These are phyloP conservation scores for Pythium phragmiticola DNA, from an alignment of 352 stramenopile genomes.

Conservation along the genomic window DNA sequence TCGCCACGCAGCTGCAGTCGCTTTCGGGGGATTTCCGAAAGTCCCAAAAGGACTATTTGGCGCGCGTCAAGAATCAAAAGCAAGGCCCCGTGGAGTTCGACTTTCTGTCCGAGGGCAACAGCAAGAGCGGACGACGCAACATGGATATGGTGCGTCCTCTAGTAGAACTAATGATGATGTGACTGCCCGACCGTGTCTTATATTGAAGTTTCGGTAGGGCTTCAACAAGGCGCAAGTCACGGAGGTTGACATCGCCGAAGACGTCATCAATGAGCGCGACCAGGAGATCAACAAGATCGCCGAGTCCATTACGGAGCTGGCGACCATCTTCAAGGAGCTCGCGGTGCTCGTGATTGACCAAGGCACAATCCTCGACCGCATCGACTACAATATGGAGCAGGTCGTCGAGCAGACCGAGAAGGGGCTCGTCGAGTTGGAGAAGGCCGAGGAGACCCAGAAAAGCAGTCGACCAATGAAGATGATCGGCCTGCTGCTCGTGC, in stretches of 20 bases:
- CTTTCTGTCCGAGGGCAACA: constrained; percentile 83
- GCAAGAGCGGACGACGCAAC: constrained; percentile 52
- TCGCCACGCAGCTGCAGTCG: constrained; percentile 97
- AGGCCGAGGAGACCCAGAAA: constrained; percentile 99
- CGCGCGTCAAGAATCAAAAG: constrained; percentile 96
- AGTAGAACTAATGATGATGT: not conserved
- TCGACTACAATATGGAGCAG: constrained; percentile 99
- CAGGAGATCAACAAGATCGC: constrained; percentile 97
- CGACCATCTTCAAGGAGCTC: constrained; percentile 99
- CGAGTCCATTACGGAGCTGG: constrained; percentile 98
- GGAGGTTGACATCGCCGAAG: constrained; percentile 95
- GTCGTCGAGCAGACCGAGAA: constrained; percentile 99
- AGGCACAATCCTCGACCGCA: constrained; percentile 99
- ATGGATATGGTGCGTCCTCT: constrained; percentile 44
- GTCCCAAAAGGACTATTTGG: constrained; percentile 98
- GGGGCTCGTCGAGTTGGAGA: constrained; percentile 97
- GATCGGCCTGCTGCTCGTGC: constrained; percentile 89
- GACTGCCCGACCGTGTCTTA: not conserved
- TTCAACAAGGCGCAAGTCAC: constrained; percentile 95
- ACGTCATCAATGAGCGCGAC: constrained; percentile 95
- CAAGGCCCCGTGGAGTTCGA: constrained; percentile 91
- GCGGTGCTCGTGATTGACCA: constrained; percentile 99
- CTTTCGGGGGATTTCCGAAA: constrained; percentile 96
- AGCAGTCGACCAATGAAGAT: constrained; percentile 95
- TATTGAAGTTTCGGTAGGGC: constrained; percentile 36